Evolutionary conservation across 108 stramenopile genomes (phyloP), one percentile per base, ranked within the genome.

Genomic region (Aurantiochytrium sp.): DNA sequence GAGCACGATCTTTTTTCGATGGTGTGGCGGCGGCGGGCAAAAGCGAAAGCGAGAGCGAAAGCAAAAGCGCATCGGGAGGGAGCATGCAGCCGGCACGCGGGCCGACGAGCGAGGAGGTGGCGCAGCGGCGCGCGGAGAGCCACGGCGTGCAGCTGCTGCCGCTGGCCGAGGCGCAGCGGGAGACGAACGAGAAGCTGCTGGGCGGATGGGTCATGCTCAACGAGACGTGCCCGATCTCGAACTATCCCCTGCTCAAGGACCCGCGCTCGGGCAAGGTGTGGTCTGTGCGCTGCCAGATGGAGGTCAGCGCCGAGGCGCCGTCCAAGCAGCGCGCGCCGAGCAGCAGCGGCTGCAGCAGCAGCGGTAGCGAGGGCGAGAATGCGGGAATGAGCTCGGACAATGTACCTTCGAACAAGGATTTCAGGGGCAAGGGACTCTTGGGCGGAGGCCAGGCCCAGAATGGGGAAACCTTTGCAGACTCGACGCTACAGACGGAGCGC

Each of bases 231-330:
- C 76, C 76, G 19, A 83, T 83, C 23, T 53, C 49, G 23, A 83
- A 35, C 18, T 83, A 3, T 35, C 76, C 76, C 6, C 51, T 83
- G 76, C 49, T 83, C 49, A 83, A 35, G 76, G 76, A 83, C 51
- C 76, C 76, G 76, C 19, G 28, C n/a, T 25, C 23, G 43, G 76
- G 76, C 49, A 83, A 53, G 51, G 28, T 83, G 8, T 83, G 76
- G 76, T 83, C 76, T 23, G 51, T 83, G 49, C 45, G 76, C 49
- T 83, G 76, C 51, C 76, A 83, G 4, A 83, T 83, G 76, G 76
- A 83, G 76, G 76, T 83, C 4, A 23, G 10, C 51, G 12, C 45
- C 6, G 76, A 83, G n/a, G n/a, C 72, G 16, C 16, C 16, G 16
- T 16, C 21, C 28, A 18, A 18, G 29, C 21, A 83, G 76, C 16